These are phyloP conservation scores for Naganishia kalamii DNA, from an alignment of 768 basidiomycete genomes.

Conservation along the genomic window DNA sequence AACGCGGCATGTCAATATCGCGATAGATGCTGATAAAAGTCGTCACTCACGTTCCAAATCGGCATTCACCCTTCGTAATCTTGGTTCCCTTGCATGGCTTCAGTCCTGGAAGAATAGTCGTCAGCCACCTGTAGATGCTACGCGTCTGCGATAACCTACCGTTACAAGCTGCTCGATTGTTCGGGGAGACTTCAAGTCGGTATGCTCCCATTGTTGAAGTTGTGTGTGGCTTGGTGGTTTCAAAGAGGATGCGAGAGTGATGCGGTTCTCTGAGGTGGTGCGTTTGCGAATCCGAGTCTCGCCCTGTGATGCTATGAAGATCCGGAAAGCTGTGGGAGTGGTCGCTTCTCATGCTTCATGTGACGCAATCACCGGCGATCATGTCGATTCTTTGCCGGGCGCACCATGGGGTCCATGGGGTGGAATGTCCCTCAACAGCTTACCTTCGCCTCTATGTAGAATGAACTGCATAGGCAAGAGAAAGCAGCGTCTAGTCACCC, in stretches of 20 bases:
- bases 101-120: background rate
- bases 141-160: background rate
- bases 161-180: conserved; percentile 16
- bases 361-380: background rate
- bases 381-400: too few species aligned
- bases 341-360: background rate
- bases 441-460: too few species aligned
- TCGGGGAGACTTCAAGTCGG: conserved; percentile 15
- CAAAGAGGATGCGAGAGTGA: background rate
- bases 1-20: background rate
- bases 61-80: conserved; percentile 13
- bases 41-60: conserved; percentile 16
- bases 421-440: too few species aligned
- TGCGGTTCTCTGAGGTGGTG: background rate
- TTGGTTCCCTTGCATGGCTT: conserved; percentile 22
- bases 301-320: too few species aligned
- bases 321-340: background rate
- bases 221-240: background rate
- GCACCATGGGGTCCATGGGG: too few species aligned
- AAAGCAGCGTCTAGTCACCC: too few species aligned
- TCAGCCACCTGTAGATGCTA: background rate
- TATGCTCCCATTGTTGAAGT: conserved; percentile 3
- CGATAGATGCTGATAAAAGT: background rate
- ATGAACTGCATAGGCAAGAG: too few species aligned
- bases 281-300: too few species aligned